Evolutionary conservation across 176 grass and related monocot species (phyloP).

Genomic region (Cenchrus americanus): DNA sequence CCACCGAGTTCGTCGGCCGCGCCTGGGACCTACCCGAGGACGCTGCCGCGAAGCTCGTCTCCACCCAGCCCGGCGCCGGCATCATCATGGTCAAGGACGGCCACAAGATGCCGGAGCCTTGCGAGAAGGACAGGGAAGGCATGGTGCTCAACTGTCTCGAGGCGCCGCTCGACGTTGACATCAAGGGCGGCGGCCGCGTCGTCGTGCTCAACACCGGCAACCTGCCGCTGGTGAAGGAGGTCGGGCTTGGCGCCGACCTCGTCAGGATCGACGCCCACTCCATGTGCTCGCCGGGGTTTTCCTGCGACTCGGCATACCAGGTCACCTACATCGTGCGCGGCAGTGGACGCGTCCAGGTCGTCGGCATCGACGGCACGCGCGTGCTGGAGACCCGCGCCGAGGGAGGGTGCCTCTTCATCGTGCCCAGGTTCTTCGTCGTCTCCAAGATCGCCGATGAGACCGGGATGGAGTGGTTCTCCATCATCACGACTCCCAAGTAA

Average conservation of each 20-base stretch:
- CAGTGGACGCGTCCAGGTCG: slow-evolving; percentile 64
- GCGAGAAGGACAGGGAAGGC: slow-evolving; percentile 44
- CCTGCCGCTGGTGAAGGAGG: slow-evolving; percentile 61
- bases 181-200: slow-evolving; percentile 54
- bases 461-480: slow-evolving; percentile 81
- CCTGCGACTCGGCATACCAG: slow-evolving; percentile 74
- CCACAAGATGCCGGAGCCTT: slow-evolving; percentile 50
- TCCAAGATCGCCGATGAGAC: slow-evolving; percentile 63
- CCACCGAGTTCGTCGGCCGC: slow-evolving; percentile 67
- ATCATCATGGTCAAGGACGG: slow-evolving; percentile 46
- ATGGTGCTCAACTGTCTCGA: slow-evolving; percentile 75
- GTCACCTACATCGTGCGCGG: slow-evolving; percentile 71
- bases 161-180: slow-evolving; percentile 75
- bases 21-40: slow-evolving; percentile 63
- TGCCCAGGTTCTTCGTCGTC: slow-evolving; percentile 72
- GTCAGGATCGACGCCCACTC: slow-evolving; percentile 60
- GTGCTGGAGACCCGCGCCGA: slow-evolving; percentile 52
- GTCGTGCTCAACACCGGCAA: slow-evolving; percentile 70
- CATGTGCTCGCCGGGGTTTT: slow-evolving; percentile 85
- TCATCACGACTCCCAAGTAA: slow-evolving; percentile 73
- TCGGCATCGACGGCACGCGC: slow-evolving; percentile 59
- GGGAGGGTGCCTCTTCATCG: slow-evolving; percentile 63
- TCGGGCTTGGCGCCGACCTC: slow-evolving; percentile 67
- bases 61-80: slow-evolving; percentile 49
- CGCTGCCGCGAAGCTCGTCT: slow-evolving; percentile 48